Percentiles rank a stretch among this genome's conserved stretches.
Evolutionary conservation across 1,284 basidiomycete species (phyloP).

Genomic region (Laetiporus sulphureus): DNA sequence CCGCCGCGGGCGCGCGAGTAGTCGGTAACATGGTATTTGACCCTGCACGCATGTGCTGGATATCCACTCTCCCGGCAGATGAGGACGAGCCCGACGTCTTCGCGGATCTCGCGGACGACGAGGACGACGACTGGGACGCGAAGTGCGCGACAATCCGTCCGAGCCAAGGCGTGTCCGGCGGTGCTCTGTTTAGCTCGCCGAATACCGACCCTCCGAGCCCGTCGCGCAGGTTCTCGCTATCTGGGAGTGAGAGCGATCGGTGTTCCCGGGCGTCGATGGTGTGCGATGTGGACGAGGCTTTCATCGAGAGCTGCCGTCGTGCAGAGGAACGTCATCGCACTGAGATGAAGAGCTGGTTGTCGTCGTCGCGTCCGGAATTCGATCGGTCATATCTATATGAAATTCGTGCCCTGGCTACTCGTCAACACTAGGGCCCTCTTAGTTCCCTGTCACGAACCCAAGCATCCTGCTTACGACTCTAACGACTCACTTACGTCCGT

Average conservation of each 20-base stretch:
- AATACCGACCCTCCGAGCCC: constrained; percentile 42
- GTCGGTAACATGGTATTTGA: constrained; percentile 99
- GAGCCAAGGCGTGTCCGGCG: constrained; percentile 18
- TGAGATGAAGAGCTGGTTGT: constrained; percentile 80
- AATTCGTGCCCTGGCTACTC: constrained; percentile 74
- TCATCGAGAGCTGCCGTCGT: constrained; percentile 62
- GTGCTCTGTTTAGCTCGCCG: constrained; percentile 29
- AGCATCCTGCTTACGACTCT: constrained; percentile 13
- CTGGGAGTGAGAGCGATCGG: constrained; percentile 69
- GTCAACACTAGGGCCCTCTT: constrained; percentile 50
- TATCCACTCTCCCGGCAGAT: constrained; percentile 75
- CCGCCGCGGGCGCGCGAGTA: constrained; percentile 71
- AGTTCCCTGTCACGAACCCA: constrained; percentile 1
- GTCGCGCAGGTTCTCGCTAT: constrained; percentile 55
- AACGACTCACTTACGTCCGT: constrained; percentile 15
- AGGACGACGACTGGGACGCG: constrained; percentile 67
- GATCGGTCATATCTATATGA: constrained; percentile 66
- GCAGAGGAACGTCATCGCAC: constrained; percentile 76
- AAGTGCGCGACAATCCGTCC: constrained; percentile 72
- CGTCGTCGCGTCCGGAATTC: constrained; percentile 31
- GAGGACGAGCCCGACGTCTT: constrained; percentile 93
- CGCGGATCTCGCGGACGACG: constrained; percentile 83
- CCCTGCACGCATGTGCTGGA: constrained; percentile 90
- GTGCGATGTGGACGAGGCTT: constrained; percentile 65
- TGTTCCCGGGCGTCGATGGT: constrained; percentile 69